Base-by-base conservation (phyloP, 2,329 filamentous ascomycete species). In the Penicillium sp. region DNA sequence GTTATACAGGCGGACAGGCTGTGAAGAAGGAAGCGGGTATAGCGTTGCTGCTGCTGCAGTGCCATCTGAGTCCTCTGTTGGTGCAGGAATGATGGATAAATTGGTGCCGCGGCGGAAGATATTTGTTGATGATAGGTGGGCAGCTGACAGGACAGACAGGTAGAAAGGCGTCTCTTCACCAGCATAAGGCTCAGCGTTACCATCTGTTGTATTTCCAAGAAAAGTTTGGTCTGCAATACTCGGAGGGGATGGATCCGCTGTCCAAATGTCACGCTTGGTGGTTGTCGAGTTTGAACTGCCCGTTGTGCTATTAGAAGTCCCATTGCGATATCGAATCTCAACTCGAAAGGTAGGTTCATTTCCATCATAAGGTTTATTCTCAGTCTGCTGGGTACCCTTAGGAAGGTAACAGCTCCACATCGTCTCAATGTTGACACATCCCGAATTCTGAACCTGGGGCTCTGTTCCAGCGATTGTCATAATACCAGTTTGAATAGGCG, bases 131-230 rank as follows among this genome's bases (percentile, higher is more conserved):
- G 78, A 73, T 67, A 72, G 57, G 7, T 74, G 68, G 6, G 69
- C 66, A 0, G 75, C 62, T 6, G 70, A 76, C 11, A 92, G 77
- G 54, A 96, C 81, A 27, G 87, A 91, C 63, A 96, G 89, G 72
- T 89, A 96, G 74, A 97, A 96, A 0, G 93, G 93, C 0, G 93
- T 96, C 9, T 88, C 83, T 75, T 96, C 93, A 62, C 93, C 93
- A 1, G 88, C 87, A 72, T 93, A 96, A 4, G 87, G 83, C 67
- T 82, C 81, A 13, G 83, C 79, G 60, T 91, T 86, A 0, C 83
- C 82, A 67, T 98, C 93, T 0, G 92, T 96, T 0, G 91, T 93
- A 69, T 92, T 90, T 4, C 93, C 92, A 8, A 97, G 75, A 68
- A 97, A 96, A 60, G 79, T 83, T 74, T 91, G 88, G 58, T 98